phyloP scores from a whole-genome alignment of 768 basidiomycete species.

The Boletellus sp. region DNA sequence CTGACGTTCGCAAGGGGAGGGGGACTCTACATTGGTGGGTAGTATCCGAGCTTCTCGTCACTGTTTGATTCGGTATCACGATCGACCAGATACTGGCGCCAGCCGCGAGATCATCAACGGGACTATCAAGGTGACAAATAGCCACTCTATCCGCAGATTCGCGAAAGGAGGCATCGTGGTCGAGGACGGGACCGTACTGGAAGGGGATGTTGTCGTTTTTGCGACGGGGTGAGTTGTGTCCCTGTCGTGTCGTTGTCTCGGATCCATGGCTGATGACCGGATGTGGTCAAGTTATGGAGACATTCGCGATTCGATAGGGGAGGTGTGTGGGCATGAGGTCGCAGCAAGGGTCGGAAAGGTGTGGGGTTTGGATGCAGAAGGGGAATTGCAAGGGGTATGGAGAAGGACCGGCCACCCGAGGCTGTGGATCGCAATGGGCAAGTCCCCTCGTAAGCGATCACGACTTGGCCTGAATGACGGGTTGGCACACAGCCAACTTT shows the following conservation, averaged over 20 bases:
- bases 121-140: conserved; percentile 48
- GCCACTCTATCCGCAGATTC: conserved; percentile 27
- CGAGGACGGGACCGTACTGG: conserved; percentile 23
- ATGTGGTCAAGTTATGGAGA: conserved; percentile 41
- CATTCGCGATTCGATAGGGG: conserved; percentile 35
- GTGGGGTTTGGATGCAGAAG: conserved; percentile 65
- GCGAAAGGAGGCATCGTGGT: conserved; percentile 27
- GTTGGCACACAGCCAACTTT: conserved; percentile 15
- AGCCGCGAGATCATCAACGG: conserved; percentile 45
- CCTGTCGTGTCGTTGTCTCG: too few species aligned
- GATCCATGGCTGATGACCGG: neutral
- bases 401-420: conserved; percentile 35
- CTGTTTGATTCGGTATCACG: neutral
- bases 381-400: conserved; percentile 49
- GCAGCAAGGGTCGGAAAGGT: conserved; percentile 46
- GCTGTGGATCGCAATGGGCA: conserved; percentile 28
- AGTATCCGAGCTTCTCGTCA: neutral
- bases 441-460: neutral
- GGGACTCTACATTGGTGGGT: conserved; percentile 39
- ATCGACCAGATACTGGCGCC: conserved; percentile 34
- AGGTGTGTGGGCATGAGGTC: conserved; percentile 46
- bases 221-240: conserved; percentile 32
- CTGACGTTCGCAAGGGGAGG: conserved; percentile 33
- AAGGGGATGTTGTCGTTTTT: conserved; percentile 31
- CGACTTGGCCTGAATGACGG: neutral